Conservation (phyloP, 768 basidiomycete species). For the Collybia sp. region DNA sequence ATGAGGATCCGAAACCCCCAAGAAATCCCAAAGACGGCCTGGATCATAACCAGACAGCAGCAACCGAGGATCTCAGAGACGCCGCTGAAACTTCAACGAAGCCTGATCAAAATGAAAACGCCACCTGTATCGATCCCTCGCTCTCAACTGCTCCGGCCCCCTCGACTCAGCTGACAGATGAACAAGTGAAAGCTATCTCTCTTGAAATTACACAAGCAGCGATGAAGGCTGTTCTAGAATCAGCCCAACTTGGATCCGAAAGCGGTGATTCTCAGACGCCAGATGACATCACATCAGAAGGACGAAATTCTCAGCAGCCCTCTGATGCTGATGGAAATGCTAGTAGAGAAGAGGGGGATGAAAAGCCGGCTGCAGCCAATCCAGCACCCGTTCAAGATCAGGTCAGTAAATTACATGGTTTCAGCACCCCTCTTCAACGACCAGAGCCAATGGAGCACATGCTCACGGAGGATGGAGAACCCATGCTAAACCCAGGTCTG, state of each 20-base stretch:
- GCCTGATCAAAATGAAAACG: too few relatives aligned
- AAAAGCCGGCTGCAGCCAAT: background rate
- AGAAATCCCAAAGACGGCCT: background rate
- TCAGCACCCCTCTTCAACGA: slow-evolving; percentile 27
- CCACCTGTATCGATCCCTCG: slow-evolving; percentile 16
- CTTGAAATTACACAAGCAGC: slow-evolving; percentile 20
- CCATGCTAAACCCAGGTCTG: slow-evolving; percentile 66
- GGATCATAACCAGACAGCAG: background rate
- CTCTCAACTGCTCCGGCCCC: slow-evolving; percentile 5
- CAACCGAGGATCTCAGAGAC: background rate
- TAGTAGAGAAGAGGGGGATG: slow-evolving; percentile 1
- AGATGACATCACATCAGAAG: background rate
- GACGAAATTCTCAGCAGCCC: background rate
- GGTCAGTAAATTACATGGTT: slow-evolving; percentile 15
- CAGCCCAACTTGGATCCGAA: slow-evolving; percentile 22
- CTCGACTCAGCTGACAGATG: slow-evolving; percentile 15
- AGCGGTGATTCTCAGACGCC: slow-evolving; percentile 8
- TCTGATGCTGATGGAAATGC: slow-evolving; percentile 1
- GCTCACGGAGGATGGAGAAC: slow-evolving; percentile 59
- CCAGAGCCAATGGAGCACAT: slow-evolving; percentile 48
- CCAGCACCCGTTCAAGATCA: background rate
- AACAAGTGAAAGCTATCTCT: slow-evolving; percentile 10
- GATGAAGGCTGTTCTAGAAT: slow-evolving; percentile 28
- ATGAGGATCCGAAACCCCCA: background rate
- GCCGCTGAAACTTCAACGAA: too few relatives aligned